Percentiles rank a stretch among this genome's conserved stretches.
phyloP scores from a whole-genome alignment of 352 stramenopile genomes.

The Thalassiosira mediterranea region DNA sequence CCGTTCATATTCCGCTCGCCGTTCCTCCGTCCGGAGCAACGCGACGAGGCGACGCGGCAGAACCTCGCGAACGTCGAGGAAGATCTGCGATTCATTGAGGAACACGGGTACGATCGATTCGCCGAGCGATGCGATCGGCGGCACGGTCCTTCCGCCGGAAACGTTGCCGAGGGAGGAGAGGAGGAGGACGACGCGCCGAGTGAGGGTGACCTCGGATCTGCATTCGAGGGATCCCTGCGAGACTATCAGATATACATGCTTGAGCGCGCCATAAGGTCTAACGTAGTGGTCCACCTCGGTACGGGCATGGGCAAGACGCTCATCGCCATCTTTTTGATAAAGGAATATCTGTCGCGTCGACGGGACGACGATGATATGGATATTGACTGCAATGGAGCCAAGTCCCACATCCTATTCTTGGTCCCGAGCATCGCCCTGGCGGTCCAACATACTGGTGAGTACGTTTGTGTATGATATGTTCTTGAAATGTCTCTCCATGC shows the following conservation, averaged over 20 bases:
- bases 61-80: constrained; percentile 6
- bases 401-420: no score
- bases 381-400: no score
- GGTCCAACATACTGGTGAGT: no score
- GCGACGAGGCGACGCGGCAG: background rate
- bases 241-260: constrained; percentile 62
- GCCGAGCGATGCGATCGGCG: background rate
- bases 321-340: no score
- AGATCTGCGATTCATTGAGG: constrained; percentile 23
- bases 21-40: constrained; percentile 12
- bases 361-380: no score
- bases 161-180: no score
- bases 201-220: constrained; percentile 8
- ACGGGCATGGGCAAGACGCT: constrained; percentile 69
- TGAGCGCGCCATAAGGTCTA: constrained; percentile 50
- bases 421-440: no score
- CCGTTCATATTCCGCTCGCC: constrained; percentile 27
- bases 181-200: background rate
- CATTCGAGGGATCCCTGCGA: constrained; percentile 38
- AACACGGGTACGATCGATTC: constrained; percentile 20
- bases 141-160: background rate
- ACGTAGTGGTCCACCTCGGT: constrained; percentile 66
- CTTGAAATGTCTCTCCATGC: no score
- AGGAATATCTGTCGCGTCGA: no score
- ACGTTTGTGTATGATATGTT: no score